Evolutionary conservation across 2,329 filamentous ascomycete genomes (phyloP).

Genomic region (Parastagonospora nodorum): DNA sequence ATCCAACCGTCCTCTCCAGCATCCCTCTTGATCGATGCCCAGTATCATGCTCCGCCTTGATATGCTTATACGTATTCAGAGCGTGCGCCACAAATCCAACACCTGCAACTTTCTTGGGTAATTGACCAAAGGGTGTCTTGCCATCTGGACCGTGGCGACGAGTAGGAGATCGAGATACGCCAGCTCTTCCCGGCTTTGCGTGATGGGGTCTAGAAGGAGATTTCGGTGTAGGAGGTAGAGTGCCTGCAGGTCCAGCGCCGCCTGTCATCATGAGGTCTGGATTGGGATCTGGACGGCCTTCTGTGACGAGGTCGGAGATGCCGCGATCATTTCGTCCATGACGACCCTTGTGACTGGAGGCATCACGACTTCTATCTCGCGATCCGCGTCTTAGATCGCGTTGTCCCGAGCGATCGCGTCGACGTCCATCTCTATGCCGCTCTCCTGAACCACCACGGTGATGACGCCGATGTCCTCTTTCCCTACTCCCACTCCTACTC

Average conservation of each 20-base stretch:
- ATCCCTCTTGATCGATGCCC: constrained; percentile 15
- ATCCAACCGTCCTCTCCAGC: constrained; percentile 19
- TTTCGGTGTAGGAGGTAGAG: not conserved
- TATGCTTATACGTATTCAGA: constrained; percentile 25
- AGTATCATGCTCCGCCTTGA: constrained; percentile 25
- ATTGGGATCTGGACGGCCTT: not conserved
- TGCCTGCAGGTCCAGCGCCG: constrained; percentile 4
- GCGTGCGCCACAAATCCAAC: constrained; percentile 24
- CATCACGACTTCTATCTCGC: not conserved
- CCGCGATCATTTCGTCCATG: not conserved
- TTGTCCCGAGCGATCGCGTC: not conserved
- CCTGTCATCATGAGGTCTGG: constrained; percentile 7
- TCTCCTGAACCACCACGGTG: constrained; percentile 1
- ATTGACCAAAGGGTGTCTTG: constrained; percentile 15
- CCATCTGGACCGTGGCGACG: constrained; percentile 16
- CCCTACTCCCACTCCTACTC: not conserved
- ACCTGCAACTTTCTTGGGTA: constrained; percentile 21
- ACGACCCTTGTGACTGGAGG: not conserved
- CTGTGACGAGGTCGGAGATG: not conserved
- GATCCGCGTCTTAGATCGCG: not conserved
- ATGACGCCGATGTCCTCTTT: not conserved
- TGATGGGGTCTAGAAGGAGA: not conserved
- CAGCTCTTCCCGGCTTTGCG: not conserved
- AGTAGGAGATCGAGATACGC: constrained; percentile 1
- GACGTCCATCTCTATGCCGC: not conserved